Evolutionary conservation across 2,329 filamentous ascomycete species (phyloP).

Genomic region (Fusarium sp.): DNA sequence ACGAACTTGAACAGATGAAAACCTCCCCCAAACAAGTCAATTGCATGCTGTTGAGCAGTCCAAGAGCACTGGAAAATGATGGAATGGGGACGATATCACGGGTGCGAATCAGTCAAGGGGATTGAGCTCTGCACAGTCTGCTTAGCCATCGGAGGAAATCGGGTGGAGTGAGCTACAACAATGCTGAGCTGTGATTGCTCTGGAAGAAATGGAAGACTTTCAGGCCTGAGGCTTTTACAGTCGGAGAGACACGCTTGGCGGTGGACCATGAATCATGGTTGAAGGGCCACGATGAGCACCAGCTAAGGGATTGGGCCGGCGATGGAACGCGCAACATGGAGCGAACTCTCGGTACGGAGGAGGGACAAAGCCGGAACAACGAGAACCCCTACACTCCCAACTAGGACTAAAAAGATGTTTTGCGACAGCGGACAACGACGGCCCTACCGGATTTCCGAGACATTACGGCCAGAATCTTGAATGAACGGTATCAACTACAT

Average conservation of each 20-base stretch:
- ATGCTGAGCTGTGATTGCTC: conserved; percentile 49
- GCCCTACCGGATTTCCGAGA: conserved; percentile 46
- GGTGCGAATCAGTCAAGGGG: conserved; percentile 48
- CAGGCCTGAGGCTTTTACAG: conserved; percentile 53
- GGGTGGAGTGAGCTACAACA: conserved; percentile 50
- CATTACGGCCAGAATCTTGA: background rate
- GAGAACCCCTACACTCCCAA: conserved; percentile 42
- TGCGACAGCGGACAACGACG: conserved; percentile 45
- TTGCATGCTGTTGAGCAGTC: conserved; percentile 14
- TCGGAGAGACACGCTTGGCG: conserved; percentile 49
- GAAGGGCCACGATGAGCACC: conserved; percentile 40
- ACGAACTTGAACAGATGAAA: conserved; percentile 12
- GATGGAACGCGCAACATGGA: conserved; percentile 48
- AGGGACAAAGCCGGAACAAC: conserved; percentile 44
- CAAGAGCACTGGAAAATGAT: conserved; percentile 24
- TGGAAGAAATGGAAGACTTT: conserved; percentile 40
- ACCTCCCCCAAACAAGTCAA: conserved; percentile 3
- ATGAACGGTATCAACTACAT: background rate
- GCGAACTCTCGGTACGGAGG: conserved; percentile 47
- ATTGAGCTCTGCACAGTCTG: conserved; percentile 44
- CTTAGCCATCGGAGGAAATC: conserved; percentile 52
- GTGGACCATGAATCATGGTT: conserved; percentile 53
- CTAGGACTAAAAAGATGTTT: conserved; percentile 33
- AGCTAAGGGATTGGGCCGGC: conserved; percentile 41
- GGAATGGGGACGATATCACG: conserved; percentile 23